Percentiles rank a stretch among this genome's conserved stretches.
Evolutionary conservation across 331 rosid genomes (phyloP).

Genomic region (Arachis monticola): DNA sequence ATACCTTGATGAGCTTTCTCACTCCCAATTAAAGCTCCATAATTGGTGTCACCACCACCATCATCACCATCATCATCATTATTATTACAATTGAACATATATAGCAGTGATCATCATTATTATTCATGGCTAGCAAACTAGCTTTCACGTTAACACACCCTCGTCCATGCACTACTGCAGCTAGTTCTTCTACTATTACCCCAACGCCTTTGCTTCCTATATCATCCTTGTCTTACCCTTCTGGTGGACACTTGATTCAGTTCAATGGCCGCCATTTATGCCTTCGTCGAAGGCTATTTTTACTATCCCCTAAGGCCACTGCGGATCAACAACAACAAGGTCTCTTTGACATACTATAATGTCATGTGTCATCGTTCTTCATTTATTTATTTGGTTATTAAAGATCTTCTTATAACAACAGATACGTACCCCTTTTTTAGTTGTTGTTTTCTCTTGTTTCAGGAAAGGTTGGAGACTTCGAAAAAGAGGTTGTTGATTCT

Average conservation of each 20-base stretch:
- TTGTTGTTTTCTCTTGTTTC: constrained; percentile 14
- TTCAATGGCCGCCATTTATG: constrained; percentile 58
- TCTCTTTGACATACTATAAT: constrained; percentile 24
- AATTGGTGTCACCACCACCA: constrained; percentile 27
- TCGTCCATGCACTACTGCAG: constrained; percentile 46
- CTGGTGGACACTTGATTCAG: constrained; percentile 53
- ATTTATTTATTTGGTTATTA: not conserved
- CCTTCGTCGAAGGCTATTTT: constrained; percentile 53
- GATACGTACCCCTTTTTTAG: not conserved
- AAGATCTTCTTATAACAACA: not conserved
- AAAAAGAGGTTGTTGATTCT: constrained; percentile 57
- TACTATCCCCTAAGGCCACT: constrained; percentile 68
- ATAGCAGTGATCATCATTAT: not conserved
- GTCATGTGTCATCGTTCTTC: constrained; percentile 25
- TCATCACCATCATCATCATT: not conserved
- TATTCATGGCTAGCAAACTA: constrained; percentile 65
- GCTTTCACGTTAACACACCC: constrained; percentile 57
- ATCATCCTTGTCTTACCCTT: constrained; percentile 46
- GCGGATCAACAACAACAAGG: constrained; percentile 73
- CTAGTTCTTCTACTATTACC: not conserved
- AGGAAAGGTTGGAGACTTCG: constrained; percentile 71
- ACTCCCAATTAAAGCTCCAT: not conserved
- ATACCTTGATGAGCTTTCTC: not conserved
- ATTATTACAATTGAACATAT: too few species aligned
- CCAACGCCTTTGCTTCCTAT: constrained; percentile 58